Base-by-base conservation (phyloP, 495 filamentous ascomycete genomes). In the Astrothelium macrocarpum region DNA sequence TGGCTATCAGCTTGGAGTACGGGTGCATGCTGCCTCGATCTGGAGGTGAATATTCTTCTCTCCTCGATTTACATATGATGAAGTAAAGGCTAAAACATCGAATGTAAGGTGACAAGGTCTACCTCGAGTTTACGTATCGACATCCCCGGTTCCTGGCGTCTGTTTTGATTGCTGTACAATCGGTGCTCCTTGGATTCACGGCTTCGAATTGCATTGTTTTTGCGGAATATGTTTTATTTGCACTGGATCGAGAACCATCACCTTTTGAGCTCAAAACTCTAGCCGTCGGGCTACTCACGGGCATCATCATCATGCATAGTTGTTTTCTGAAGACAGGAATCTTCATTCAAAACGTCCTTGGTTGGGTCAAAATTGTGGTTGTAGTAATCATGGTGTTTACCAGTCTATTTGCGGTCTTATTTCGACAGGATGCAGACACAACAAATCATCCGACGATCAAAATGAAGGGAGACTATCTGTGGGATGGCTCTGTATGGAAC, bases 61-160 rank as follows among this genome's bases (percentile, higher is more conserved):
- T n/a, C n/a, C n/a, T n/a, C n/a, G n/a, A 25, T 25, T 45, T 23
- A 9, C 59, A 11, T 62, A 26, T 25, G 39, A 0, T 45, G 36
- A 26, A 16, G 5, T 53, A 25, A 62, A 32, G 31, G 32, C 23
- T 29, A 10, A 29, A 32, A 0, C 20, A n/a, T 26, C 5, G 0
- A 5, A 5, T 36, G 25, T 62, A 53, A 62, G 63, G 63, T 14
- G 79, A 84, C 45, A 90, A 90, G 73, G 85, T 90, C 32, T 92
- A 92, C 66, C 81, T 91, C 61, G 88, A 92, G 67, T 88, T 85
- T 72, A 84, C 85, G 0, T 92, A 90, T 74, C 83, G 80, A 0
- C 77, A 77, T 28, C 88, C 89, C 1, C 80, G 80, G 18, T 90
- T 87, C 67, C 78, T 92, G 20, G 85, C 86, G 0, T 87, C 87